A percentile compares a stretch with the other conserved stretches of the same genome.
These are phyloP conservation scores for Nicotiana attenuata DNA, from an alignment of 257 asterid genomes.

Conservation along the genomic window DNA sequence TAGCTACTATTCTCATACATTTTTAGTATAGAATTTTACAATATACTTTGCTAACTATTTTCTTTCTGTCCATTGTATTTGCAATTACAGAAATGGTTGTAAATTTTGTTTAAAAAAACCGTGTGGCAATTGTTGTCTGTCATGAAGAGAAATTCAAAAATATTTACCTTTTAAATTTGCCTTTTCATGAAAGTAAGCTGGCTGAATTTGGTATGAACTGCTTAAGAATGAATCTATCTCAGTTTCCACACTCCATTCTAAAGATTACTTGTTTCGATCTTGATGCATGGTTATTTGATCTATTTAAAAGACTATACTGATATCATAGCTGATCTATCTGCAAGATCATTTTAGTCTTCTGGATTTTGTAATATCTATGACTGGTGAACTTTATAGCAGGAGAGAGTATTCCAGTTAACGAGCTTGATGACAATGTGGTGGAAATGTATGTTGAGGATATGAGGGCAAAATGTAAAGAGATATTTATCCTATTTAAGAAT, in stretches of 20 bases:
- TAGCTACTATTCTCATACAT: background rate
- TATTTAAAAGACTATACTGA: background rate
- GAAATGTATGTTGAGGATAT: conserved; percentile 49
- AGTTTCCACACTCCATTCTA: background rate
- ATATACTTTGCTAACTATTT: background rate
- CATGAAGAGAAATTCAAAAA: background rate
- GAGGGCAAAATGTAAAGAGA: conserved; percentile 50
- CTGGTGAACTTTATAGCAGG: conserved; percentile 47
- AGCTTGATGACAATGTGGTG: conserved; percentile 54
- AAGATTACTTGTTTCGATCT: background rate
- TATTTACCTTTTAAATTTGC: background rate
- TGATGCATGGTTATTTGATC: background rate
- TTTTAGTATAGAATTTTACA: background rate
- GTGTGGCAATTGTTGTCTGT: background rate
- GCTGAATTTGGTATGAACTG: background rate
- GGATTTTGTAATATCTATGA: background rate
- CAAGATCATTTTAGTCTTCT: background rate
- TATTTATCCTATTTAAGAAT: conserved; percentile 38
- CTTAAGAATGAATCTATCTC: background rate
- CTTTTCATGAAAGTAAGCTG: background rate
- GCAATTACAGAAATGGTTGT: background rate
- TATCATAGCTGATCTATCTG: background rate
- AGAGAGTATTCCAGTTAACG: conserved; percentile 44
- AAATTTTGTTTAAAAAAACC: background rate
- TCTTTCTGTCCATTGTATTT: background rate